Percentiles rank a stretch among this genome's conserved stretches.
phyloP scores from a whole-genome alignment of 352 stramenopile species.

The Pythium aquatile region DNA sequence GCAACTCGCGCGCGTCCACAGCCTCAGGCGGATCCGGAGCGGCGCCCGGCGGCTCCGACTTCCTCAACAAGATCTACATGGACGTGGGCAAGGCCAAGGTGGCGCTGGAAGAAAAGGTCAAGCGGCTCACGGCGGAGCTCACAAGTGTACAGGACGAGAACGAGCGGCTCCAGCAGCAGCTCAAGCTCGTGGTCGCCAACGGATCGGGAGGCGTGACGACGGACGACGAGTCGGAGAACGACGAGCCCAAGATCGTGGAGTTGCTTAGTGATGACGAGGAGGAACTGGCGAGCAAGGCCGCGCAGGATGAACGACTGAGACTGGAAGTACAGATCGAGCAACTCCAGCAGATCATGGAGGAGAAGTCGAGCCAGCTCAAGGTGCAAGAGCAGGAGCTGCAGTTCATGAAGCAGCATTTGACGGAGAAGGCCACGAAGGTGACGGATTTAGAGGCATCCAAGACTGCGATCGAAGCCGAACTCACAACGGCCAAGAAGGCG shows the following conservation, averaged over 20 bases:
- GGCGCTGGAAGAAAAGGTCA: conserved; percentile 67
- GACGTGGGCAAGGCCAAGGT: conserved; percentile 80
- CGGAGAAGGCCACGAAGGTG: conserved; percentile 20
- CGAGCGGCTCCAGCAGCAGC: conserved; percentile 35
- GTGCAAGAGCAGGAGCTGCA: conserved; percentile 34
- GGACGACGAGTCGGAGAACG: conserved; percentile 4
- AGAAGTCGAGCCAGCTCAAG: conserved; percentile 21
- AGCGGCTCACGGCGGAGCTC: conserved; percentile 50
- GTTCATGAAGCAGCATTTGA: conserved; percentile 27
- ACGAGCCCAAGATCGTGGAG: conserved; percentile 28
- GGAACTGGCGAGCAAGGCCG: conserved; percentile 6
- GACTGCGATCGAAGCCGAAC: conserved; percentile 27
- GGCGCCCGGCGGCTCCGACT: conserved; percentile 30
- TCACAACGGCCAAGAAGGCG: conserved; percentile 26
- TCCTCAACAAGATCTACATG: conserved; percentile 80
- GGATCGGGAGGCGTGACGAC: background rate
- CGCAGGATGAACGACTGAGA: conserved; percentile 26
- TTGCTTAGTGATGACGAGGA: conserved; percentile 24
- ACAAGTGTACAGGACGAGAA: conserved; percentile 52
- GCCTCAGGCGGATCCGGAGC: background rate
- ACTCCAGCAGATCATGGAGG: conserved; percentile 23
- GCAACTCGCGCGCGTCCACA: conserved; percentile 10
- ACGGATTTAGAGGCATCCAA: conserved; percentile 20
- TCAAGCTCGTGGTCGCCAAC: conserved; percentile 23
- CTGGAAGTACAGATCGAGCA: conserved; percentile 30